Conservation (phyloP, 176 grass and related monocot genomes). For the Avena eriantha region DNA sequence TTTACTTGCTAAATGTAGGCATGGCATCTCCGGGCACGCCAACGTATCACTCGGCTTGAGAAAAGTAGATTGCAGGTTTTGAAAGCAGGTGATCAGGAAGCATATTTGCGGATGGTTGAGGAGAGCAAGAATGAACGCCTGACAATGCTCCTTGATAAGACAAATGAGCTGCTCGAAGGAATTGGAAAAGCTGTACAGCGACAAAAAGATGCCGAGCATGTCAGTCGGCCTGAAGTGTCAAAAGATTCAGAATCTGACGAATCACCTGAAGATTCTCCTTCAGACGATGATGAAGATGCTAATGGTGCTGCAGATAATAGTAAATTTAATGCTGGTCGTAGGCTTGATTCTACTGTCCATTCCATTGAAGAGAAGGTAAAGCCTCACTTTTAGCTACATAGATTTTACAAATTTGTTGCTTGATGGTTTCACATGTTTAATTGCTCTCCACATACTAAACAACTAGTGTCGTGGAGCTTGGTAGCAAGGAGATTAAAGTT, state of each 20-base stretch:
- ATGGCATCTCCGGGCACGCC: slow-evolving; percentile 95
- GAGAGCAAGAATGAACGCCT: slow-evolving; percentile 99
- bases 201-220: slow-evolving; percentile 97
- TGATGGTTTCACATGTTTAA: background rate
- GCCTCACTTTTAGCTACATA: slow-evolving; percentile 28
- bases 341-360: slow-evolving; percentile 97
- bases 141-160: slow-evolving; percentile 96
- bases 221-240: slow-evolving; percentile 59
- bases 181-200: slow-evolving; percentile 94
- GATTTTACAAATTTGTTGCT: slow-evolving; percentile 28
- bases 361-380: slow-evolving; percentile 98
- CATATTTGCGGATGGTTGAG: slow-evolving; percentile 98
- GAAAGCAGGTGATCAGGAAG: slow-evolving; percentile 95
- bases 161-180: slow-evolving; percentile 94
- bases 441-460: slow-evolving; percentile 5
- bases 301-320: slow-evolving; percentile 41
- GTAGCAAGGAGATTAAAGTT: slow-evolving; percentile 17
- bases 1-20: slow-evolving; percentile 59
- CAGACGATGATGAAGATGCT: slow-evolving; percentile 61
- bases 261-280: slow-evolving; percentile 57
- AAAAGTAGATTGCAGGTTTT: slow-evolving; percentile 85
- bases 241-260: slow-evolving; percentile 77
- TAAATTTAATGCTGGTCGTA: slow-evolving; percentile 84
- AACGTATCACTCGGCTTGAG: slow-evolving; percentile 79
- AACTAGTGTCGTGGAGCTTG: background rate